These are phyloP conservation scores for Omphalotus olearius DNA, from an alignment of 1,284 basidiomycete species.

Conservation along the genomic window DNA sequence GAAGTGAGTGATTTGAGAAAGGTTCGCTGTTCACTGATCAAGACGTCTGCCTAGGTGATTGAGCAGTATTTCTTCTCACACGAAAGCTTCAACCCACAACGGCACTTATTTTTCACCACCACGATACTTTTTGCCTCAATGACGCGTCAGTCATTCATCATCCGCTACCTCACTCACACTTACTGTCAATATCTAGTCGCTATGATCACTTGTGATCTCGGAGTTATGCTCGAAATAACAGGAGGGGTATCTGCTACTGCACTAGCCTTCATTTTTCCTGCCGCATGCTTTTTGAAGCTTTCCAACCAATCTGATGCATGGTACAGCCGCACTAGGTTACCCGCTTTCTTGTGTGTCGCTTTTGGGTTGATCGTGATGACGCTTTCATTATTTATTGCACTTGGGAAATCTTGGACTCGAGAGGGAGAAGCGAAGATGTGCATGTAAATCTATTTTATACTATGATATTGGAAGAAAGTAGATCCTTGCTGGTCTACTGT, in stretches of 20 bases:
- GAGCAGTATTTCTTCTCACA: slow-evolving; percentile 92
- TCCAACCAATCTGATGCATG: slow-evolving; percentile 54
- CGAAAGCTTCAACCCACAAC: slow-evolving; percentile 72
- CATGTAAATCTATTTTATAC: slow-evolving; percentile 30
- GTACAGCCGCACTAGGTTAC: slow-evolving; percentile 67
- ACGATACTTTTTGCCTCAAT: slow-evolving; percentile 82
- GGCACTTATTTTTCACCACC: slow-evolving; percentile 91
- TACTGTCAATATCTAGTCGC: slow-evolving; percentile 53
- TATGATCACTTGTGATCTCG: slow-evolving; percentile 92
- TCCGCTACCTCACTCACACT: slow-evolving; percentile 4
- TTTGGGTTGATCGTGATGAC: slow-evolving; percentile 83
- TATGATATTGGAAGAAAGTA: background rate
- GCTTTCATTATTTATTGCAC: slow-evolving; percentile 70
- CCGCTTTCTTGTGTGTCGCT: slow-evolving; percentile 65
- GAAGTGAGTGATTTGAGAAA: slow-evolving; percentile 51
- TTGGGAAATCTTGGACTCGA: slow-evolving; percentile 72
- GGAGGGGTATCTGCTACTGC: slow-evolving; percentile 94
- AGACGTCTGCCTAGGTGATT: slow-evolving; percentile 56
- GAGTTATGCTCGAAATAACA: slow-evolving; percentile 96
- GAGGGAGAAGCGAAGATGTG: slow-evolving; percentile 70
- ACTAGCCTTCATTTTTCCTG: slow-evolving; percentile 92
- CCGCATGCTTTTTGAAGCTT: slow-evolving; percentile 83
- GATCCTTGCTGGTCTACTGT: slow-evolving; percentile 4
- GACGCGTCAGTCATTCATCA: slow-evolving; percentile 52
- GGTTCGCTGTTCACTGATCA: background rate